A percentile compares a stretch with the other conserved stretches of the same genome.
phyloP scores from a whole-genome alignment of 495 filamentous ascomycete genomes.

The Xylaria venustula region DNA sequence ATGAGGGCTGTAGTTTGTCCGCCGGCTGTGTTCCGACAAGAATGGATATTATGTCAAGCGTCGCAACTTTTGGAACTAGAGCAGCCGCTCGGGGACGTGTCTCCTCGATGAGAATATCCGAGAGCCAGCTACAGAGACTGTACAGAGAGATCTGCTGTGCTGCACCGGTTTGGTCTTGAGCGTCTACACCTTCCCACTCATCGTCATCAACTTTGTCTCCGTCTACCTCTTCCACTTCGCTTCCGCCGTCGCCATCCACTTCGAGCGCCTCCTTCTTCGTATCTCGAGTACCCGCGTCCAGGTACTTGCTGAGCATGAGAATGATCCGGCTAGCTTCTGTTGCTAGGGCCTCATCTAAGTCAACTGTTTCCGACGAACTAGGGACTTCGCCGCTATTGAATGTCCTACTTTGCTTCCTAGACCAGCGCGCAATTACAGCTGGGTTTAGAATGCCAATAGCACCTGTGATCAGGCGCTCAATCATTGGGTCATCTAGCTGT shows the following conservation, averaged over 20 bases:
- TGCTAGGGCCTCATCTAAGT: slow-evolving; percentile 28
- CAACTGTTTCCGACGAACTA: background rate
- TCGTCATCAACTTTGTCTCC: slow-evolving; percentile 25
- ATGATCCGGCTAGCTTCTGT: slow-evolving; percentile 58
- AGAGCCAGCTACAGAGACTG: slow-evolving; percentile 73
- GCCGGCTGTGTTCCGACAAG: slow-evolving; percentile 57
- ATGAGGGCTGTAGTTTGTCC: slow-evolving; percentile 55
- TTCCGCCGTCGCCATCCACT: slow-evolving; percentile 26
- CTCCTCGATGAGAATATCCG: slow-evolving; percentile 76
- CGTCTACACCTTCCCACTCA: slow-evolving; percentile 42
- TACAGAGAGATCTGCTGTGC: slow-evolving; percentile 48
- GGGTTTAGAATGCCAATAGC: slow-evolving; percentile 66
- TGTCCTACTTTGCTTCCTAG: slow-evolving; percentile 31
- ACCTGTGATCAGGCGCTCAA: slow-evolving; percentile 63
- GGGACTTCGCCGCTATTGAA: background rate
- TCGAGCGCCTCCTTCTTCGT: slow-evolving; percentile 4
- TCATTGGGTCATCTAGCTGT: slow-evolving; percentile 59
- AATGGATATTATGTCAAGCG: slow-evolving; percentile 67
- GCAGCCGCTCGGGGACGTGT: slow-evolving; percentile 58
- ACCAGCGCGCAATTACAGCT: slow-evolving; percentile 48
- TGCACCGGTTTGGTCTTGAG: slow-evolving; percentile 38
- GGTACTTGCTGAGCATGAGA: slow-evolving; percentile 48
- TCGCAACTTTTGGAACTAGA: slow-evolving; percentile 71
- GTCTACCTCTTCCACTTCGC: slow-evolving; percentile 28
- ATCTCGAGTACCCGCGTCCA: slow-evolving; percentile 18